Conservation (phyloP, 257 asterid species). For the Forsythia suspensa region DNA sequence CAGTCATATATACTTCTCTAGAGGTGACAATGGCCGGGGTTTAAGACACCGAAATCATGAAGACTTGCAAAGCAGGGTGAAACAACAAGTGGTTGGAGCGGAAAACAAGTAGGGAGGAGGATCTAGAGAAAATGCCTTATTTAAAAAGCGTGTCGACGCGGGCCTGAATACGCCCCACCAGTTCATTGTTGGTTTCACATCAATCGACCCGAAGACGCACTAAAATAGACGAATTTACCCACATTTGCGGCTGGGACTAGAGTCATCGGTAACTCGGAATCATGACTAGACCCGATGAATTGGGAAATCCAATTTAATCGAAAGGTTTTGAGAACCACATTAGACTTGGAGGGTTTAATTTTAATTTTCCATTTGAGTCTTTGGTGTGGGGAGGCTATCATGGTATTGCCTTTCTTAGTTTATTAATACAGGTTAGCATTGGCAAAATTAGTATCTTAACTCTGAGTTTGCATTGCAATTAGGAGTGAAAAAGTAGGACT, state of each 20-base stretch:
- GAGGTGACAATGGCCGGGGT: conserved; percentile 9
- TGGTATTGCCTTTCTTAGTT: not conserved
- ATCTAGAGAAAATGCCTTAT: not conserved
- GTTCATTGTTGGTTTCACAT: not conserved
- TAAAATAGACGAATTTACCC: not conserved
- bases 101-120: not conserved
- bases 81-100: not conserved
- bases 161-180: not conserved
- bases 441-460: not conserved
- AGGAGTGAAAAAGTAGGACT: not conserved
- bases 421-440: not conserved
- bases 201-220: not conserved
- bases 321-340: not conserved
- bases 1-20: conserved; percentile 4
- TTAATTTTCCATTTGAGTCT: not conserved
- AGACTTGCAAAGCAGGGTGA: conserved; percentile 1
- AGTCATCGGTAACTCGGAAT: no score
- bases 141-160: not conserved
- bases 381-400: not conserved
- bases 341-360: not conserved
- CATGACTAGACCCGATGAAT: not conserved
- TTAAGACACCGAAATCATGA: not conserved
- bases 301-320: not conserved
- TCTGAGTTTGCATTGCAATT: not conserved
- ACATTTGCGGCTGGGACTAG: not conserved